These are phyloP conservation scores for Ogataea salicorniae DNA, from an alignment of 805 yeast species.

Conservation along the genomic window DNA sequence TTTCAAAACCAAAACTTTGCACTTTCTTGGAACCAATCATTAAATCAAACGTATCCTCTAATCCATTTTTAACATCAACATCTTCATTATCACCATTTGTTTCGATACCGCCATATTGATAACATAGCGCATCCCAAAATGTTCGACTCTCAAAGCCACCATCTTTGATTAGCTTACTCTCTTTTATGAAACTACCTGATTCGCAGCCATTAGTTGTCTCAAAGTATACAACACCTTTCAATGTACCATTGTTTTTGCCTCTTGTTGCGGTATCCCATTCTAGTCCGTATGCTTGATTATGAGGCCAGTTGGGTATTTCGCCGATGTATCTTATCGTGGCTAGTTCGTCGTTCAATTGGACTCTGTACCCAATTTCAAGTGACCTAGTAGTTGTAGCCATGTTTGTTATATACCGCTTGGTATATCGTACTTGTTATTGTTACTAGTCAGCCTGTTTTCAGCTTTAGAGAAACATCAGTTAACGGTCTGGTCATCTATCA, in stretches of 20 bases:
- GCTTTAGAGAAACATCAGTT: too few species aligned
- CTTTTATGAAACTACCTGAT: constrained; percentile 63
- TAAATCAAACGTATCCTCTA: constrained; percentile 24
- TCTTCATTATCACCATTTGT: constrained; percentile 10
- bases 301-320: constrained; percentile 56
- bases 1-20: constrained; percentile 63
- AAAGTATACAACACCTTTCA: constrained; percentile 56
- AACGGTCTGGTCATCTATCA: too few species aligned
- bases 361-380: constrained; percentile 15
- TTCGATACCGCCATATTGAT: constrained; percentile 39
- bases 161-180: constrained; percentile 21
- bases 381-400: background rate
- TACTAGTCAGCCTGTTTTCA: background rate
- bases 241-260: constrained; percentile 69
- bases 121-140: constrained; percentile 46
- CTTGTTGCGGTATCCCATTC: constrained; percentile 76
- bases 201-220: constrained; percentile 25
- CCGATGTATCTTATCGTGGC: constrained; percentile 69
- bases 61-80: constrained; percentile 8
- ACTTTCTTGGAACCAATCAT: constrained; percentile 52
- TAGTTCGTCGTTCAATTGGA: constrained; percentile 37
- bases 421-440: background rate
- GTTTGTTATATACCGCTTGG: background rate
- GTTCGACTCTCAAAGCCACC: constrained; percentile 14
- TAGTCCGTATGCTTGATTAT: constrained; percentile 56